These are phyloP conservation scores for Chrysosporium queenslandicum DNA, from an alignment of 2,329 filamentous ascomycete genomes.

Conservation along the genomic window DNA sequence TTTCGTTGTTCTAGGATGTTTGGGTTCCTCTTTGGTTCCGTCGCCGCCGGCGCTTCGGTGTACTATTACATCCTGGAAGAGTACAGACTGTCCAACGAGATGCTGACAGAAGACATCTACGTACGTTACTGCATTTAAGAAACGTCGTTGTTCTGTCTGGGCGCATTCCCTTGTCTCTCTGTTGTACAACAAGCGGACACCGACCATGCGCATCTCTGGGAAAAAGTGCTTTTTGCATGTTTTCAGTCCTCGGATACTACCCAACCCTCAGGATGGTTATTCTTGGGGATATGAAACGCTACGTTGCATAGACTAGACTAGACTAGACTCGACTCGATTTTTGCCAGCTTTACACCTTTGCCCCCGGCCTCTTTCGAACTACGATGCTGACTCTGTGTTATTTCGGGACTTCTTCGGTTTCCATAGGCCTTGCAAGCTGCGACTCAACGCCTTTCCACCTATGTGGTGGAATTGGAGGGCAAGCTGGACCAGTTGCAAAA, in stretches of 20 bases:
- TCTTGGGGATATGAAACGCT: background rate
- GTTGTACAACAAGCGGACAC: too few species aligned
- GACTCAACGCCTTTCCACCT: constrained; percentile 74
- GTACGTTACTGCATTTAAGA: constrained; percentile 48
- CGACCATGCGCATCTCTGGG: background rate
- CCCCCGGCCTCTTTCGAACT: background rate
- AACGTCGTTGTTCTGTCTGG: constrained; percentile 1
- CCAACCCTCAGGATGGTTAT: too few species aligned
- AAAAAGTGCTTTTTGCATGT: too few species aligned
- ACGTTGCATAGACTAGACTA: constrained; percentile 3
- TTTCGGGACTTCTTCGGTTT: constrained; percentile 1
- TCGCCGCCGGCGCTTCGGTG: constrained; percentile 65
- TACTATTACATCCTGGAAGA: constrained; percentile 92
- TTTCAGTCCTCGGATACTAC: too few species aligned
- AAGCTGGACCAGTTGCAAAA: constrained; percentile 60
- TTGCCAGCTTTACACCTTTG: background rate
- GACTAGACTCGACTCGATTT: background rate
- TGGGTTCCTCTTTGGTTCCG: constrained; percentile 79
- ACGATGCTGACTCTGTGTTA: constrained; percentile 10
- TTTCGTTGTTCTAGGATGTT: constrained; percentile 53
- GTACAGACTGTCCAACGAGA: constrained; percentile 86
- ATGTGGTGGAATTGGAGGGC: constrained; percentile 71
- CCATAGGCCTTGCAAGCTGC: constrained; percentile 71
- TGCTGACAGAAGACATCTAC: constrained; percentile 91
- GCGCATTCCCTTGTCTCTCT: background rate